Evolutionary conservation across 768 basidiomycete genomes (phyloP), one percentile per base, ranked within the genome.

Genomic region (Mycena amicta): DNA sequence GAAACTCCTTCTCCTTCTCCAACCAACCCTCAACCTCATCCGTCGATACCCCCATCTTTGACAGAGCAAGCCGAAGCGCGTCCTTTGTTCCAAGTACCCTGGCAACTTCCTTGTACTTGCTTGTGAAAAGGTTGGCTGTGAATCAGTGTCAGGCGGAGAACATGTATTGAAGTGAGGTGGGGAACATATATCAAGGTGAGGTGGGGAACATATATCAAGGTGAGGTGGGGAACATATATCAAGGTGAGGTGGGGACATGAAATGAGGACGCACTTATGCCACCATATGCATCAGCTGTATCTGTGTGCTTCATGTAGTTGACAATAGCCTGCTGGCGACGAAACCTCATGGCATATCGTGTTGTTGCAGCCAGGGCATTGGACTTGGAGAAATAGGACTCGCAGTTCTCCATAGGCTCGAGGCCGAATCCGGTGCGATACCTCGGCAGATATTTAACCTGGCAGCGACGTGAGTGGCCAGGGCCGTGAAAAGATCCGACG

Each of bases 381-480:
- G 61, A 55, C 23, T 54, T 54, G 16, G 57, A 51, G 29, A 61
- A 61, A 4, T 13, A 27, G 5, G 47, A 20, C 33, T 61, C 61
- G 28, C 61, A 61, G 8, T 33, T 31, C 33, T 64, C 62, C 3
- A 62, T 41, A 41, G 62, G 50, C 46, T 63, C 62, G 1, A 63
- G 27, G 16, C 60, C 60, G 5, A 46, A 18, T 8, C 62, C 62
- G 11, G 31, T 27, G 3, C 31, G 27, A 29, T 63, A 63, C 8
- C 33, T 50, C 2, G 53, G 18, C 11, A 60, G 62, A 28, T 61
- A 28, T 20, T 23, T 16, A 16, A 55, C 6, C 45, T 62, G 61
- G 31, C 61, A 62, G 5, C 18, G n/a, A 12, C 58, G 52, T 26
- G 22, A 41, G 40, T 59, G 58, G 6, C 51, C 52, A 26, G 55